Evolutionary conservation across 2,329 filamentous ascomycete species (phyloP).

Genomic region (Colletotrichum sp.): DNA sequence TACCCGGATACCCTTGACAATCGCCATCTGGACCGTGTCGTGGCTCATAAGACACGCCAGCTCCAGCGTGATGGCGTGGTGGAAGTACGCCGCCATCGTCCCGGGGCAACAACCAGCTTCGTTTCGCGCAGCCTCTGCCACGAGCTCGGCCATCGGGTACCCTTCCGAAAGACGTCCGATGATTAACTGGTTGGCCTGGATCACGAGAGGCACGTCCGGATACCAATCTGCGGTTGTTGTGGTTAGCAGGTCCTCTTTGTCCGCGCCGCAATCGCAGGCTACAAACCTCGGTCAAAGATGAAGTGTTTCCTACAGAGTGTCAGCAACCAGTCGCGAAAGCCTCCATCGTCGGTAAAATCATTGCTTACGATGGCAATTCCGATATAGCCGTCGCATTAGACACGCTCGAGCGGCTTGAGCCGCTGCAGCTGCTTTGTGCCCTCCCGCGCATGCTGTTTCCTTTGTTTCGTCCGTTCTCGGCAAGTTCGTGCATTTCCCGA

Average conservation of each 20-base stretch:
- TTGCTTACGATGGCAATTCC: neutral
- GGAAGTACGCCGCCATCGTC: slow-evolving; percentile 19
- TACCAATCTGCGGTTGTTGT: neutral
- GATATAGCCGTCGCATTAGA: neutral
- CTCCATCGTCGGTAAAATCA: neutral
- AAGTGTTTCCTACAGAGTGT: slow-evolving; percentile 1
- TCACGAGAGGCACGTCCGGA: slow-evolving; percentile 15
- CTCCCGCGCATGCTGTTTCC: slow-evolving; percentile 9
- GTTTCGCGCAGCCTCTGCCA: slow-evolving; percentile 10
- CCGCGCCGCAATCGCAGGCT: neutral
- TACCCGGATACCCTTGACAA: slow-evolving; percentile 8
- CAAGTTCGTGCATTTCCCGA: neutral
- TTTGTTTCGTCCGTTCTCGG: neutral
- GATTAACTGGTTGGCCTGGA: slow-evolving; percentile 16
- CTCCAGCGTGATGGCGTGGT: slow-evolving; percentile 11
- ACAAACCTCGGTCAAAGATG: slow-evolving; percentile 18
- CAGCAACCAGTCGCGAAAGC: neutral
- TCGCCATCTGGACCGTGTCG: slow-evolving; percentile 10
- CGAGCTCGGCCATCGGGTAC: slow-evolving; percentile 1
- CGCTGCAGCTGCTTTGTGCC: slow-evolving; percentile 10
- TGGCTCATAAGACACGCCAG: slow-evolving; percentile 18
- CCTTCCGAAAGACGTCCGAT: slow-evolving; percentile 14
- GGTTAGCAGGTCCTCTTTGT: neutral
- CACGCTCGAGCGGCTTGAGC: slow-evolving; percentile 9
- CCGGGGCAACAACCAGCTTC: slow-evolving; percentile 10